A percentile compares a stretch with the other conserved stretches of the same genome.
These are phyloP conservation scores for Heliamphora exappendiculata DNA, from an alignment of 148 eudicot species.

Conservation along the genomic window DNA sequence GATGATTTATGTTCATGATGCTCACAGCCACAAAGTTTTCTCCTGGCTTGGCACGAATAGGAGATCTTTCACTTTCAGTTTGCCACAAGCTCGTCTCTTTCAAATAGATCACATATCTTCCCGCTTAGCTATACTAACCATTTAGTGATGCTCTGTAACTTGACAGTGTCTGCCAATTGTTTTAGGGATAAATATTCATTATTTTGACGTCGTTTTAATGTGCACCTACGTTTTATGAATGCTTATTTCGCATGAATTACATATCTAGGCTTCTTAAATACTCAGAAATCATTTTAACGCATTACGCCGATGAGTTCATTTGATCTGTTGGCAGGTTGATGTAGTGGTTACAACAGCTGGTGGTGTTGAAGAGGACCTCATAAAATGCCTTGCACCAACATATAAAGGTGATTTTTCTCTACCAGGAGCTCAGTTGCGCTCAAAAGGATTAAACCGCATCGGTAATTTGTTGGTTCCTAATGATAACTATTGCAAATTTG, in stretches of 20 bases:
- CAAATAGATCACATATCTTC: too few species aligned
- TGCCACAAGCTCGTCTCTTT: too few species aligned
- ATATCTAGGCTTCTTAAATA: background rate
- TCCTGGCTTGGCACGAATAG: too few species aligned
- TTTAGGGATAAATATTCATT: too few species aligned
- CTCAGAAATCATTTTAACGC: background rate
- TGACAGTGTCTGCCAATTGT: too few species aligned
- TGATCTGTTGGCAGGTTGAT: slow-evolving; percentile 48
- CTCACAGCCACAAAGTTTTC: too few species aligned
- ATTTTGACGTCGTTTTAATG: too few species aligned
- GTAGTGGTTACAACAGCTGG: slow-evolving; percentile 87
- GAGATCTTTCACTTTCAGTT: too few species aligned
- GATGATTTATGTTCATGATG: too few species aligned
- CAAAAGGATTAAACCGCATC: slow-evolving; percentile 80
- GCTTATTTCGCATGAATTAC: too few species aligned
- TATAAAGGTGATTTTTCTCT: slow-evolving; percentile 81
- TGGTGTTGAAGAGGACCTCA: slow-evolving; percentile 89
- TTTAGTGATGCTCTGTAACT: too few species aligned
- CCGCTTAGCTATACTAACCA: too few species aligned
- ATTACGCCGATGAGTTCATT: background rate
- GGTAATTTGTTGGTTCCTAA: slow-evolving; percentile 93
- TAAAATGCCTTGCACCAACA: slow-evolving; percentile 86
- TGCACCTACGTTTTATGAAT: background rate
- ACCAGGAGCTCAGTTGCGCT: slow-evolving; percentile 65
- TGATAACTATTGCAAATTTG: slow-evolving; percentile 96